Evolutionary conservation across 2,329 filamentous ascomycete species (phyloP).

Genomic region (Fusarium sp.): DNA sequence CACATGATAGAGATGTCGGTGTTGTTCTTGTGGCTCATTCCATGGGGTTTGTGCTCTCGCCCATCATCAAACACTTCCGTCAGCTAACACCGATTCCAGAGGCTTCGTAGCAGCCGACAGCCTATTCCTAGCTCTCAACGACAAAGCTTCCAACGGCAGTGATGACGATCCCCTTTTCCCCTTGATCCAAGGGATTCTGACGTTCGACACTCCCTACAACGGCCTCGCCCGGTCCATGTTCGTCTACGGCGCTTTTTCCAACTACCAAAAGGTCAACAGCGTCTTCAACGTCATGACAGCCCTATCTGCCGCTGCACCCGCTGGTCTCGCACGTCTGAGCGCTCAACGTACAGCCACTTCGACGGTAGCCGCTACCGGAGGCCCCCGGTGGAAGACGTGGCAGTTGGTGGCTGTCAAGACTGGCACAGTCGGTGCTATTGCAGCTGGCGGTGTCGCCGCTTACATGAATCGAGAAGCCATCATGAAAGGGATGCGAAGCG

Average conservation of each 20-base stretch:
- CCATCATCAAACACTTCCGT: no score
- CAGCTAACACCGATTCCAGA: conserved; percentile 50
- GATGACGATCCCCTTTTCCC: conserved; percentile 76
- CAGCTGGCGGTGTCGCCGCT: conserved; percentile 84
- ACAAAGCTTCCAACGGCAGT: conserved; percentile 64
- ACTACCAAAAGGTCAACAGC: conserved; percentile 70
- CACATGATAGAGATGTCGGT: conserved; percentile 84
- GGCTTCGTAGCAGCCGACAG: conserved; percentile 90
- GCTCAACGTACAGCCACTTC: conserved; percentile 38
- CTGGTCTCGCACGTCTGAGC: conserved; percentile 56
- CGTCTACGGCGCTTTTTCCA: conserved; percentile 73
- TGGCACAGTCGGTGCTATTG: conserved; percentile 85
- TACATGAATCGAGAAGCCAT: conserved; percentile 85
- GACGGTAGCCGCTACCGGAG: conserved; percentile 45
- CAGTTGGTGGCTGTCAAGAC: conserved; percentile 82
- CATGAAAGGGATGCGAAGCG: conserved; percentile 61
- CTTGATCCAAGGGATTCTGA: conserved; percentile 83
- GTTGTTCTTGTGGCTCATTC: conserved; percentile 88
- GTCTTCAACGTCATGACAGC: conserved; percentile 73
- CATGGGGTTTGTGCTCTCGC: conserved; percentile 71
- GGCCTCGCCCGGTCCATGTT: conserved; percentile 74
- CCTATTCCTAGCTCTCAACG: conserved; percentile 80
- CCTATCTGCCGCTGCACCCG: conserved; percentile 64
- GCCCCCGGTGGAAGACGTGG: conserved; percentile 68
- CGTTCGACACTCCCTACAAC: conserved; percentile 90